Evolutionary conservation across 2,329 filamentous ascomycete species (phyloP), one percentile per base, ranked within the genome.

Genomic region (Colletotrichum musae): DNA sequence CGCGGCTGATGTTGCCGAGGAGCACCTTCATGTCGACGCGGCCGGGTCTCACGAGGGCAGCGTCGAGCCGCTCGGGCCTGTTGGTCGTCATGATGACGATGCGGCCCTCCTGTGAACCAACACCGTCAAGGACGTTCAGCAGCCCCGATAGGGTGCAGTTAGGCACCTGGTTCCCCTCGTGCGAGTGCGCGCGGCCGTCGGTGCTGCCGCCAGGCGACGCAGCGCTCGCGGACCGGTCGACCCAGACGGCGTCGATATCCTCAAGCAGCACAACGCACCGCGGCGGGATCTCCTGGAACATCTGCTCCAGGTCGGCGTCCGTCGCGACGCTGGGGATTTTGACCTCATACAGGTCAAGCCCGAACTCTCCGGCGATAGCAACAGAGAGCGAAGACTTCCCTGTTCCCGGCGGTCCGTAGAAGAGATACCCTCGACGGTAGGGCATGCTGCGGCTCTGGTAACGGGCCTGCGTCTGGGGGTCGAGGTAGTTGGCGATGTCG

Each of bases 61-160:
- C 80, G 74, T 93, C 91, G 0, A 93, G 85, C 59, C 87, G 85
- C 58, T 93, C 89, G 0, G 87, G 86, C 58, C 87, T 85, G 73
- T 93, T 94, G 32, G 91, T 92, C 0, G 91, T 94, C 91, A 94
- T 93, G 76, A 94, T 87, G 18, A 94, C 84, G 28, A 93, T 89
- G 16, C 90, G 86, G 2, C 91, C 92, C 80, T 94, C 91, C 60
- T 89, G 87, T 0, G 89, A 89, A 0, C 90, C 90, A 0, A 93
- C 90, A 2, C 92, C 92, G 72, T 94, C 91, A 10, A 94, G 86
- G 9, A 90, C 88, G 70, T 93, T 94, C 28, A 94, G 81, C 0
- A 94, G 80, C 0, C 89, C 91, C 0, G 91, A 92, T 1, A 94
- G 82, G 0, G 89, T 91, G 67, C 79, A 81, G 21, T 72, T 75